Conservation (phyloP, 2,329 filamentous ascomycete genomes). For the Lecanicillium sp. region DNA sequence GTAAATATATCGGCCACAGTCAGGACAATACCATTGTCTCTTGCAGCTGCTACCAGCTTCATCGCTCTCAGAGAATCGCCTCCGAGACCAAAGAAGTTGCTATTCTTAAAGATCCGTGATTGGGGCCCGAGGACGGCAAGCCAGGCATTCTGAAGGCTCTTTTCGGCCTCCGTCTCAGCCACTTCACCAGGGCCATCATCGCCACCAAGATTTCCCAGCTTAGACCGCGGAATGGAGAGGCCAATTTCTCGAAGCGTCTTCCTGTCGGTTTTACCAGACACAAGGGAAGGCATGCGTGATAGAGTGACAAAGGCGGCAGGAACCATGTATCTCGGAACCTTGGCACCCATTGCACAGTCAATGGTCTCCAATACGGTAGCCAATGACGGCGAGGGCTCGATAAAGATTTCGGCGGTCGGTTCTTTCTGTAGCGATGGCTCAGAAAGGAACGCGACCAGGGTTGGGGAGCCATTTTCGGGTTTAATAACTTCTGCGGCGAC, state of each 20-base stretch:
- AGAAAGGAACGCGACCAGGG: conserved; percentile 37
- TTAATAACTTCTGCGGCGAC: conserved; percentile 42
- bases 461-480: conserved; percentile 34
- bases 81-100: conserved; percentile 40
- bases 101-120: conserved; percentile 24
- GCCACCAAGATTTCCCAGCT: conserved; percentile 20
- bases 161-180: conserved; percentile 29
- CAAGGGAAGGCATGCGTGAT: conserved; percentile 35
- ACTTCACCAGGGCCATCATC: conserved; percentile 21
- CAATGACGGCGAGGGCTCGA: conserved; percentile 24
- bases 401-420: conserved; percentile 13
- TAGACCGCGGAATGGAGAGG: conserved; percentile 30
- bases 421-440: conserved; percentile 16
- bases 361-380: conserved; percentile 21
- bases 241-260: conserved; percentile 40
- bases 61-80: conserved; percentile 47
- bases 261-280: conserved; percentile 42
- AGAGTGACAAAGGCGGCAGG: conserved; percentile 39
- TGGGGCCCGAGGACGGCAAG: conserved; percentile 26
- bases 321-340: conserved; percentile 39
- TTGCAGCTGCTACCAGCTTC: conserved; percentile 37
- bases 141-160: conserved; percentile 30
- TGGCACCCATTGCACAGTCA: conserved; percentile 22
- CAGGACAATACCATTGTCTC: conserved; percentile 28
- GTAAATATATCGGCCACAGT: conserved; percentile 39